Evolutionary conservation across 768 basidiomycete genomes (phyloP).

Genomic region (Porphyrellus cyaneotinctus): DNA sequence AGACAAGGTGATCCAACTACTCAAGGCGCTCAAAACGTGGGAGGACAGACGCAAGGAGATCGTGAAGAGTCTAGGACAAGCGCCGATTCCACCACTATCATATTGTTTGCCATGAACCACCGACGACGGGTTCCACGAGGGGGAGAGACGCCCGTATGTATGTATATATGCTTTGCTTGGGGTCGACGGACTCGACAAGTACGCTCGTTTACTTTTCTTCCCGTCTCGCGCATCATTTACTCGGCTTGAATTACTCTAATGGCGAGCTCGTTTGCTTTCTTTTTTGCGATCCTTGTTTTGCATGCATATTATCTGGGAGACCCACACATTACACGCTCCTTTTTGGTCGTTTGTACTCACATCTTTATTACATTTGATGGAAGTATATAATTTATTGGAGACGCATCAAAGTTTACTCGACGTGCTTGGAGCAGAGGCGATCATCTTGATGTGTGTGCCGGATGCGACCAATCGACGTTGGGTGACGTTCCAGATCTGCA

Average conservation of each 20-base stretch:
- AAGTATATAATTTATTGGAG: slow-evolving; percentile 11
- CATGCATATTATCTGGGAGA: slow-evolving; percentile 7
- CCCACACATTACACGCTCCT: slow-evolving; percentile 6
- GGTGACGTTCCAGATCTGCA: slow-evolving; percentile 55
- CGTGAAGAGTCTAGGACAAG: slow-evolving; percentile 47
- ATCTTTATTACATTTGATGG: slow-evolving; percentile 5
- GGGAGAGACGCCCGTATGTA: neutral
- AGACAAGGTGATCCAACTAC: slow-evolving; percentile 75
- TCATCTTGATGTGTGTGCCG: slow-evolving; percentile 54
- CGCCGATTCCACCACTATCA: slow-evolving; percentile 12
- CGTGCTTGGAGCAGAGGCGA: slow-evolving; percentile 31
- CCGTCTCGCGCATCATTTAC: slow-evolving; percentile 8
- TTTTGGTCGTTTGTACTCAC: slow-evolving; percentile 12
- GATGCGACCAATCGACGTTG: slow-evolving; percentile 51
- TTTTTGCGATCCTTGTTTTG: neutral
- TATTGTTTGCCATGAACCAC: neutral
- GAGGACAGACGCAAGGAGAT: slow-evolving; percentile 68
- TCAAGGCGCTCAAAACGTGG: slow-evolving; percentile 75
- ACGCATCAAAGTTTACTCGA: slow-evolving; percentile 18
- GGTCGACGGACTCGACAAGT: slow-evolving; percentile 9
- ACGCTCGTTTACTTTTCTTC: slow-evolving; percentile 21
- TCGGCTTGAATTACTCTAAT: neutral
- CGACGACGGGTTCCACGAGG: too few species aligned
- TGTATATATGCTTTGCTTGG: neutral
- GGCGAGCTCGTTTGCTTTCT: neutral